These are phyloP conservation scores for Escallonia rubra DNA, from an alignment of 129 eudicot species.

Conservation along the genomic window DNA sequence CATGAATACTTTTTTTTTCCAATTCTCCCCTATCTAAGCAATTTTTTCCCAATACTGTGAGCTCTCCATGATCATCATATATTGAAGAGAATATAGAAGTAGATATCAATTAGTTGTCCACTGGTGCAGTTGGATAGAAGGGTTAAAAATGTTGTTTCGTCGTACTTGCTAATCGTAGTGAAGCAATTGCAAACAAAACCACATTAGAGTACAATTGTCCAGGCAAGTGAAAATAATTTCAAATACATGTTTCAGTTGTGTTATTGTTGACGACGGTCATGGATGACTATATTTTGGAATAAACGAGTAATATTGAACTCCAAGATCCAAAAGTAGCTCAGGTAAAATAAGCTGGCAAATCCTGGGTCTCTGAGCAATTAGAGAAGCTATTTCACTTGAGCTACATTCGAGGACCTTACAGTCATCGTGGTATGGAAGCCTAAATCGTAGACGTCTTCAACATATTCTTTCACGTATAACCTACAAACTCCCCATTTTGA, in stretches of 20 bases:
- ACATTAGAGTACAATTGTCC: too few relatives aligned
- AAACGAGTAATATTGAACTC: background rate
- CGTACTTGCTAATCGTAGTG: too few relatives aligned
- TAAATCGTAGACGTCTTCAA: background rate
- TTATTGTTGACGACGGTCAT: too few relatives aligned
- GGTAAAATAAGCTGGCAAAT: background rate
- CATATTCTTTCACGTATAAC: background rate
- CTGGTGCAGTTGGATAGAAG: background rate
- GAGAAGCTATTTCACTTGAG: background rate
- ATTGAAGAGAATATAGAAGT: background rate
- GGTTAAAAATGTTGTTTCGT: too few relatives aligned
- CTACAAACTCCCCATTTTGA: background rate
- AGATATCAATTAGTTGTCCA: background rate
- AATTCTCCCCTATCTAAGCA: too few relatives aligned
- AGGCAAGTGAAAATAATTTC: too few relatives aligned
- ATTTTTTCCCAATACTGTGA: too few relatives aligned
- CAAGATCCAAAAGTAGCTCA: background rate
- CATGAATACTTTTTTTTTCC: too few relatives aligned
- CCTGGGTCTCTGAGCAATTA: background rate
- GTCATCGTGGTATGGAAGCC: background rate
- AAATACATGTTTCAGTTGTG: too few relatives aligned
- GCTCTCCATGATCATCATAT: background rate
- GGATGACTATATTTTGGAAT: background rate
- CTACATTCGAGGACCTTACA: background rate
- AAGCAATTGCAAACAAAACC: too few relatives aligned